Base-by-base conservation (phyloP, 805 yeast species). In the Tetrapisispora pingtungensis region DNA sequence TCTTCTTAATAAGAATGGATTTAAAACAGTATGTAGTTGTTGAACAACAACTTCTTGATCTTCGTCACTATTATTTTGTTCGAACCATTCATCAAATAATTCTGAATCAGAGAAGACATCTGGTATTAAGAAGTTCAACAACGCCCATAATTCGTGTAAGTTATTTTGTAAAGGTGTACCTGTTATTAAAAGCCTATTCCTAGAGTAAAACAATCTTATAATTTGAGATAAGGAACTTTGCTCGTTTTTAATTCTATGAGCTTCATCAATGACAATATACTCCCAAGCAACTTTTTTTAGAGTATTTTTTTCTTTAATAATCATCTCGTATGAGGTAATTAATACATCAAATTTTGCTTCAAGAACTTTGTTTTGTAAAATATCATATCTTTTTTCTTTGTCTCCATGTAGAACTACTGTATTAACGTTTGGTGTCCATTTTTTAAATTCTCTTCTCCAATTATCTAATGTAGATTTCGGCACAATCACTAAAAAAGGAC, bases 151-250 rank as follows among this genome's bases (percentile, higher is more conserved):
- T 64, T 93, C 98, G 64, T 93, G 98, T 44, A 90, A 68, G 52
- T 93, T 93, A 61, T 90, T 90, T 58, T 90, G 98, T 43, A 90
- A 67, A 0, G 98, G 98, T 0, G 98, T 90, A 51, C 98, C 98
- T 0, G 98, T 90, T 48, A 90, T 88, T 46, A 90, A 68, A 37
- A 90, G 66, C 48, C 98, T 71, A 61, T 86, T 86, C 46, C 80
- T 77, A 15, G 96, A 86, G 59, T 84, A 84, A 59, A 90, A 88
- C 22, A 88, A 64, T 51, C 97, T 76, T 47, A 93, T 89, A 50
- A 93, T 89, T 64, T 90, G 97, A 1, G 97, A 87, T 41, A 90
- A 70, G 33, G 93, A 81, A 52, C 94, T 81, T 57, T 86, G 94
- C 59, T 93, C 97, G 61, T 93, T 93, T 60, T 90, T 90, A 61